These are phyloP conservation scores for Globisporangium mamillatum DNA, from an alignment of 352 stramenopile species.

Conservation along the genomic window DNA sequence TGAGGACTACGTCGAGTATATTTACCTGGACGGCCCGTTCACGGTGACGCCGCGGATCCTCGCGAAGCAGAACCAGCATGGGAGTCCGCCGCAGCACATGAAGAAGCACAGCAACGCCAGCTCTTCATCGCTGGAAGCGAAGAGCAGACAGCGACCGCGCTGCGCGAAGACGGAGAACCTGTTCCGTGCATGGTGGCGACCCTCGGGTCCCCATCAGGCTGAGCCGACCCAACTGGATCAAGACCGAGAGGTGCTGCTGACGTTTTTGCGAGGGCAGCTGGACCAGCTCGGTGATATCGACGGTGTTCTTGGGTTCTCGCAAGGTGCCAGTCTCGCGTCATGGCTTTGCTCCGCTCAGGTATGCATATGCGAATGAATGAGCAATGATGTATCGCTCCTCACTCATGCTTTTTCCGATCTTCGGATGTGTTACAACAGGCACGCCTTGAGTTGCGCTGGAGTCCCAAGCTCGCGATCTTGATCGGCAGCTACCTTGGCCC, in stretches of 20 bases:
- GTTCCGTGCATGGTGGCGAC: conserved; percentile 79
- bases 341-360: conserved; percentile 79
- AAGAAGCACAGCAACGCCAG: conserved; percentile 12
- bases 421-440: conserved; percentile 22
- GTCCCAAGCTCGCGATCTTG: conserved; percentile 62
- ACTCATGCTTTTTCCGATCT: not conserved
- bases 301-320: conserved; percentile 80
- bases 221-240: conserved; percentile 45
- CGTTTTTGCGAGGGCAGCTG: conserved; percentile 57
- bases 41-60: conserved; percentile 71
- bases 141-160: conserved; percentile 29
- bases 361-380: not conserved
- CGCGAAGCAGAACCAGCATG: conserved; percentile 31
- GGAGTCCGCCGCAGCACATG: not conserved
- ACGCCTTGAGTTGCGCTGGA: conserved; percentile 59
- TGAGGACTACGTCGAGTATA: conserved; percentile 47
- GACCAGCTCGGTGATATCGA: conserved; percentile 60
- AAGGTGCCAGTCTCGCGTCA: conserved; percentile 72
- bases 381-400: not conserved
- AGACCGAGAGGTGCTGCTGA: conserved; percentile 53
- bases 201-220: conserved; percentile 43
- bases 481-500: conserved; percentile 74
- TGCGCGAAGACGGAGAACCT: conserved; percentile 53
- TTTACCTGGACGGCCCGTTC: conserved; percentile 75
- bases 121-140: conserved; percentile 9